A percentile compares a stretch with the other conserved stretches of the same genome.
phyloP scores from a whole-genome alignment of 202 grass and related monocot species.

The Hordeum pubiflorum region DNA sequence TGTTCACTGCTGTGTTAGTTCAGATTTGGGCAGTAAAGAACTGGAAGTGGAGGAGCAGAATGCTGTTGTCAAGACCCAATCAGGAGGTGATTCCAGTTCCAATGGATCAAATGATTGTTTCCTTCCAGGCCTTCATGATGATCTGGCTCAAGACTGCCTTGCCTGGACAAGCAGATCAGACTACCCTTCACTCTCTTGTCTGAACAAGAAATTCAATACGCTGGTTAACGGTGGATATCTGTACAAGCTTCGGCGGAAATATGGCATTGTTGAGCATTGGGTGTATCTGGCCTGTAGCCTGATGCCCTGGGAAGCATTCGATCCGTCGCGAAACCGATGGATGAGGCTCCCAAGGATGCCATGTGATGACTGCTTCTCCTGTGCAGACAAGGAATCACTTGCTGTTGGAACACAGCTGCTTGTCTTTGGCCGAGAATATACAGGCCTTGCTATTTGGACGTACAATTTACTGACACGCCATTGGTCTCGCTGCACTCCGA shows the following conservation, averaged over 20 bases:
- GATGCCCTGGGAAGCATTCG: conserved; percentile 91
- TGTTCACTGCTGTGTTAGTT: conserved; percentile 20
- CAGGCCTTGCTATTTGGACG: conserved; percentile 84
- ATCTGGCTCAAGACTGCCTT: conserved; percentile 73
- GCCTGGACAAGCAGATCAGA: conserved; percentile 77
- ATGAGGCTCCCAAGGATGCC: conserved; percentile 84
- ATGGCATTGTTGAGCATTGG: conserved; percentile 73
- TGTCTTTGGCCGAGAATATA: conserved; percentile 77
- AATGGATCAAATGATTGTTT: conserved; percentile 60
- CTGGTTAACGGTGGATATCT: conserved; percentile 74
- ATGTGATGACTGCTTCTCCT: conserved; percentile 87
- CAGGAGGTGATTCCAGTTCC: conserved; percentile 39
- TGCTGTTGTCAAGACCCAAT: conserved; percentile 26
- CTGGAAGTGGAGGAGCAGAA: conserved; percentile 37
- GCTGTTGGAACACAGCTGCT: conserved; percentile 84
- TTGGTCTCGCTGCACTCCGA: conserved; percentile 66
- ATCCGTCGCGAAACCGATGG: conserved; percentile 63
- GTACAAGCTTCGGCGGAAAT: conserved; percentile 67
- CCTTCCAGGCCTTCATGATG: conserved; percentile 73
- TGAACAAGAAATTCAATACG: conserved; percentile 75
- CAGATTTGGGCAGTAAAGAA: conserved; percentile 37
- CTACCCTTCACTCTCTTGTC: conserved; percentile 59
- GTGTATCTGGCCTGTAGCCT: conserved; percentile 69
- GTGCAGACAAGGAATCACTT: conserved; percentile 88
- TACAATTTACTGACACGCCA: conserved; percentile 45